phyloP scores from a whole-genome alignment of 768 basidiomycete species.

The Xanthoconium purpureum region DNA sequence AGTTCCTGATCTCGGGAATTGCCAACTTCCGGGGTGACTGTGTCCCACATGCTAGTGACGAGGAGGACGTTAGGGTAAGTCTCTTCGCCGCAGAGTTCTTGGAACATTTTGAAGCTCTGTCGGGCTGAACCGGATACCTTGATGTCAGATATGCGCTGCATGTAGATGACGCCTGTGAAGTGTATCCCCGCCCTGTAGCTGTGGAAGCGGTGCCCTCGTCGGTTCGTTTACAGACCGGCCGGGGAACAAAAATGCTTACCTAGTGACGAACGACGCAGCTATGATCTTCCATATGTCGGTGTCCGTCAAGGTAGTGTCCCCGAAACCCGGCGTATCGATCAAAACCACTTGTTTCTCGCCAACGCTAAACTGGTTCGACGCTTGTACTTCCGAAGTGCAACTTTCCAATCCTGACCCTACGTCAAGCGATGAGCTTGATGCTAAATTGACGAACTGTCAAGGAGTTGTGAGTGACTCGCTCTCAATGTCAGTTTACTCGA shows the following conservation, averaged over 20 bases:
- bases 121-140: constrained; percentile 45
- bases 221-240: background rate
- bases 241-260: constrained; percentile 6
- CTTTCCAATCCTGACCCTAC: constrained; percentile 35
- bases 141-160: constrained; percentile 50
- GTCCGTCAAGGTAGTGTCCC: constrained; percentile 48
- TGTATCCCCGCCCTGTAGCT: constrained; percentile 28
- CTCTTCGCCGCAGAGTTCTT: constrained; percentile 48
- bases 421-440: constrained; percentile 26
- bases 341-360: constrained; percentile 39
- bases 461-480: background rate
- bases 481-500: background rate
- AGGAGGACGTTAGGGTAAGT: constrained; percentile 47
- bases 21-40: constrained; percentile 34
- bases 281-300: constrained; percentile 50
- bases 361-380: constrained; percentile 22
- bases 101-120: constrained; percentile 49
- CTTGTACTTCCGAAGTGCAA: constrained; percentile 32
- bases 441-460: constrained; percentile 36
- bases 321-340: constrained; percentile 65
- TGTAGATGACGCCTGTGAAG: constrained; percentile 48
- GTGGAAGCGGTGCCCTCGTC: background rate
- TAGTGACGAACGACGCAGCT: constrained; percentile 35
- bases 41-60: constrained; percentile 52
- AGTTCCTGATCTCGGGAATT: constrained; percentile 44